Conservation (phyloP, 2,329 filamentous ascomycete species). For the Fusarium mangiferae region DNA sequence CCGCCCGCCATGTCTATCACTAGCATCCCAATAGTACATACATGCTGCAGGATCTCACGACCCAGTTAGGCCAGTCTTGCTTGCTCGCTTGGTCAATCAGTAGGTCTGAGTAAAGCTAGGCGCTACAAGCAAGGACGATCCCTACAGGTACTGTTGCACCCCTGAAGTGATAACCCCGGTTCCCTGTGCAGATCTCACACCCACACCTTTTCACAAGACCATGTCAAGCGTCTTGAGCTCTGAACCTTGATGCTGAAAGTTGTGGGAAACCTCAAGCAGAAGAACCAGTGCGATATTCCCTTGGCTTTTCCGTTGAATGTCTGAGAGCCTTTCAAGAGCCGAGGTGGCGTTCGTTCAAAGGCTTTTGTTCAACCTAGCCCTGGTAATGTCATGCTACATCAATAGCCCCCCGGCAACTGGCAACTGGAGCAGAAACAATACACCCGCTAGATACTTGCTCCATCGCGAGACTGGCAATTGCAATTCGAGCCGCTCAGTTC, state of each 20-base stretch:
- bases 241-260: background rate
- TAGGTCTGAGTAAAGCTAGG: slow-evolving; percentile 14
- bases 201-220: slow-evolving; percentile 27
- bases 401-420: slow-evolving; percentile 28
- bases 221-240: slow-evolving; percentile 9
- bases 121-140: slow-evolving; percentile 41
- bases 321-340: slow-evolving; percentile 39
- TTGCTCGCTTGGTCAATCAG: slow-evolving; percentile 23
- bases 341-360: slow-evolving; percentile 43
- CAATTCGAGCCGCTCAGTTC: slow-evolving; percentile 39
- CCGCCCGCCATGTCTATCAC: slow-evolving; percentile 34
- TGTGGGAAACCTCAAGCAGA: slow-evolving; percentile 22
- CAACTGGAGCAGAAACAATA: slow-evolving; percentile 26
- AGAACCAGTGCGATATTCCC: slow-evolving; percentile 37
- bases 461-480: slow-evolving; percentile 23
- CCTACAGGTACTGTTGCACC: slow-evolving; percentile 33
- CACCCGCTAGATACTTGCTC: background rate
- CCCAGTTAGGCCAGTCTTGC: slow-evolving; percentile 17
- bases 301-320: slow-evolving; percentile 23
- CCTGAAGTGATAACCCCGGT: slow-evolving; percentile 37
- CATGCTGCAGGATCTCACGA: slow-evolving; percentile 32
- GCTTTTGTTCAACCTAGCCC: slow-evolving; percentile 40
- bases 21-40: slow-evolving; percentile 31
- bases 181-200: slow-evolving; percentile 44
- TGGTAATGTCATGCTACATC: slow-evolving; percentile 36